Percentiles rank a stretch among this genome's conserved stretches.
Conservation (phyloP, 2,329 filamentous ascomycete species). For the Xylariaceae sp. region DNA sequence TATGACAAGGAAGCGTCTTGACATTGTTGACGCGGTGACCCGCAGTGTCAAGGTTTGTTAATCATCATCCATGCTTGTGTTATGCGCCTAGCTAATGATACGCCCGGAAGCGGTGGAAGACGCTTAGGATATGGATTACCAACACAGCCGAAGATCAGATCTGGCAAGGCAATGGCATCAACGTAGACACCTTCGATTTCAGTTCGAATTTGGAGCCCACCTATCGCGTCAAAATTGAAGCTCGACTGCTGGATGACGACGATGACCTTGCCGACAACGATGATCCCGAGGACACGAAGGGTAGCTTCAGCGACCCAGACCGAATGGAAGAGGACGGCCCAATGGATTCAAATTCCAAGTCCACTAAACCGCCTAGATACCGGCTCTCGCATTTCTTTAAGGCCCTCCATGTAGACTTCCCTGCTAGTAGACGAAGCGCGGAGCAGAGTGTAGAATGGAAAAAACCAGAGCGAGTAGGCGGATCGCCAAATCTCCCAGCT, state of each 20-base stretch:
- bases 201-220: slow-evolving; percentile 77
- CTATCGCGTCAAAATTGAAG: slow-evolving; percentile 92
- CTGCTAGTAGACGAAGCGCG: slow-evolving; percentile 63
- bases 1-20: slow-evolving; percentile 91
- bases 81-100: slow-evolving; percentile 24
- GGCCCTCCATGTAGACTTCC: slow-evolving; percentile 76
- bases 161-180: slow-evolving; percentile 78
- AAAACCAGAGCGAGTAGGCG: slow-evolving; percentile 69
- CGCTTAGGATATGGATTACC: slow-evolving; percentile 90
- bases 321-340: slow-evolving; percentile 67
- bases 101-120: slow-evolving; percentile 70
- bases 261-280: slow-evolving; percentile 56
- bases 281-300: slow-evolving; percentile 54
- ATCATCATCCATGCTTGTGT: neutral
- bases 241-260: slow-evolving; percentile 76
- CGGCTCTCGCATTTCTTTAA: slow-evolving; percentile 84
- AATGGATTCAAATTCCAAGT: slow-evolving; percentile 42
- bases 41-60: slow-evolving; percentile 70
- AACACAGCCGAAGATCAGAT: slow-evolving; percentile 95
- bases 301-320: slow-evolving; percentile 55
- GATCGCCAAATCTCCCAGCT: slow-evolving; percentile 62
- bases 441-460: slow-evolving; percentile 82
- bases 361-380: slow-evolving; percentile 52
- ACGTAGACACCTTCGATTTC: slow-evolving; percentile 82
- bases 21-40: slow-evolving; percentile 83